Evolutionary conservation across 1,284 basidiomycete species (phyloP).

Genomic region (Hemileia vastatrix): DNA sequence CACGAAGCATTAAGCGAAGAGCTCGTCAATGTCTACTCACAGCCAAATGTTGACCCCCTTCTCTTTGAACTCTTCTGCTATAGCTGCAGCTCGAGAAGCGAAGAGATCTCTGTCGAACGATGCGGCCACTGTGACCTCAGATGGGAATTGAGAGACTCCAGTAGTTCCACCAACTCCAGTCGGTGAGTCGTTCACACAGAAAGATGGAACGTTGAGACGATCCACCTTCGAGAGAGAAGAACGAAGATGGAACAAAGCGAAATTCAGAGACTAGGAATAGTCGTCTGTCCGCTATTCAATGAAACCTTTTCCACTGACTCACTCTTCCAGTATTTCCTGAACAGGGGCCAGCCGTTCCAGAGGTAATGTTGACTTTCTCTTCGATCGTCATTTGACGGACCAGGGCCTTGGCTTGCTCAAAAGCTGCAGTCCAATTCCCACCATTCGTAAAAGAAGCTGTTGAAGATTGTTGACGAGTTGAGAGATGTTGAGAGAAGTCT

Average conservation of each 20-base stretch:
- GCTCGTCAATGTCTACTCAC: slow-evolving; percentile 3
- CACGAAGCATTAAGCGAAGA: neutral
- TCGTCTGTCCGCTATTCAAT: too few species aligned
- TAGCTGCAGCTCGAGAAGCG: slow-evolving; percentile 45
- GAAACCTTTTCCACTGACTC: too few species aligned
- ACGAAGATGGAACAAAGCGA: too few species aligned
- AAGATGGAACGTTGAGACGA: slow-evolving; percentile 50
- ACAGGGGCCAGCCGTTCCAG: slow-evolving; percentile 50
- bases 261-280: too few species aligned
- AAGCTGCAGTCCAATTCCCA: slow-evolving; percentile 39
- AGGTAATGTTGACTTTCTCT: slow-evolving; percentile 46
- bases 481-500: too few species aligned
- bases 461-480: too few species aligned
- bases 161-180: slow-evolving; percentile 50
- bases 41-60: slow-evolving; percentile 23
- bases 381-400: slow-evolving; percentile 47
- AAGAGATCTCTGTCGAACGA: slow-evolving; percentile 48
- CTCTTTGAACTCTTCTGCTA: slow-evolving; percentile 48
- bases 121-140: slow-evolving; percentile 46
- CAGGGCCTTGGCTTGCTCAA: slow-evolving; percentile 40
- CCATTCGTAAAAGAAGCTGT: slow-evolving; percentile 28
- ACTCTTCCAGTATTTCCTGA: slow-evolving; percentile 53
- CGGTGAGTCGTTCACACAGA: slow-evolving; percentile 58
- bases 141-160: slow-evolving; percentile 27
- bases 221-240: slow-evolving; percentile 33